Base-by-base conservation (phyloP, 2,329 filamentous ascomycete species). In the Clonostachys sp. region DNA sequence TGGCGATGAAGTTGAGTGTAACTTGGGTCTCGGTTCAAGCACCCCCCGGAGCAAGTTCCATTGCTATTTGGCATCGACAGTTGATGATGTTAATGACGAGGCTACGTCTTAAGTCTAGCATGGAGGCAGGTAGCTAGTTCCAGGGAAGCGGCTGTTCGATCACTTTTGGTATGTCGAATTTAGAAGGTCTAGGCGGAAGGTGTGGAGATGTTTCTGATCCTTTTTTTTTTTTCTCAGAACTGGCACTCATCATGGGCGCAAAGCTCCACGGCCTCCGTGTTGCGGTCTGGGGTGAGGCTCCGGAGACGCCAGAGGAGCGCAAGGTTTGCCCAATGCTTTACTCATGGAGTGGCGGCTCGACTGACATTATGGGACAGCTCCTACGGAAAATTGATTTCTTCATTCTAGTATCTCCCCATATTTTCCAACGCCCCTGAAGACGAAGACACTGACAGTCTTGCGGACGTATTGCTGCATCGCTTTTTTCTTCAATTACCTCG, bases 401-500 rank as follows among this genome's bases (percentile, higher is more conserved):
- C 46, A 50, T 50, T 16, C 13, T 50, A 36, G 48, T 50, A 40
- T 16, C 44, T 12, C 16, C 13, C 41, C 6, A 18, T 24, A 20
- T 34, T 36, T 24, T 16, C 18, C 12, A 42, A 38, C 24, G 41
- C 14, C 13, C n/a, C 36, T 14, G 33, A 44, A 10, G 9, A 12
- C 12, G 16, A 12, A 40, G 16, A 16, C 18, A 30, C 17, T 44
- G 12, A 35, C 12, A 30, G 20, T 34, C 12, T 35, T n/a, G 34
- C 34, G n/a, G 51, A 54, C 52, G 14, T 54, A 54, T 44, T 52
- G 50, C 41, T 54, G 50, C 38, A 45, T 54, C 17, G 47, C 48
- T 20, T 52, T 52, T 45, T 54, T 54, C 45, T 51, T 51, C 47
- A 51, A 51, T 41, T 51, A 47, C 34, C 50, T 50, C 33, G 48